A percentile compares a stretch with the other conserved stretches of the same genome.
Conservation (phyloP, 176 grass and related monocot species). For the Aegilops speltoides region DNA sequence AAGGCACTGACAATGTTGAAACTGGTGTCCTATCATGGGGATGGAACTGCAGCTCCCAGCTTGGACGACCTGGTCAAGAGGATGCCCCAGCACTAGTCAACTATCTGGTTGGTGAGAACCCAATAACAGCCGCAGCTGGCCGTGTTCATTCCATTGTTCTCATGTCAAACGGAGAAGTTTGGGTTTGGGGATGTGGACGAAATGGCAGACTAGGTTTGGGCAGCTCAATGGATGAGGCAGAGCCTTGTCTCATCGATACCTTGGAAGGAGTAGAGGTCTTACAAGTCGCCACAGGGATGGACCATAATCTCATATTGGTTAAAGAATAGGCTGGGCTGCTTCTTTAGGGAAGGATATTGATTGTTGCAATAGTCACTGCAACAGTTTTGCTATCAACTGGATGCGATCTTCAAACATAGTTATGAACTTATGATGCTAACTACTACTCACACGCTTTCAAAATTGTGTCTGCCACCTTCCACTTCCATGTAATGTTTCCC, state of each 20-base stretch:
- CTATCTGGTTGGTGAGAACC: conserved; percentile 45
- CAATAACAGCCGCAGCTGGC: conserved; percentile 56
- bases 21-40: conserved; percentile 70
- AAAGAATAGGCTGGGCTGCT: conserved; percentile 37
- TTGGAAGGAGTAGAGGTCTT: conserved; percentile 63
- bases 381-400: not conserved
- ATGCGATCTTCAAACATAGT: not conserved
- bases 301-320: conserved; percentile 81
- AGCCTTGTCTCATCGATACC: conserved; percentile 63
- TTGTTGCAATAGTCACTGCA: not conserved
- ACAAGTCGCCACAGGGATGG: conserved; percentile 65
- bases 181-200: conserved; percentile 82
- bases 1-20: conserved; percentile 8
- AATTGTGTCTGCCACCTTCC: not conserved
- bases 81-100: conserved; percentile 53
- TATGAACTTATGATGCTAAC: not conserved
- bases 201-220: conserved; percentile 79
- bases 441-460: not conserved
- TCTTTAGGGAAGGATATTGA: not conserved
- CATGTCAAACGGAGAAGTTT: conserved; percentile 59
- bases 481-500: not conserved
- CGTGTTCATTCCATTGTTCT: conserved; percentile 75
- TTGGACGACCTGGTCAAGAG: conserved; percentile 60
- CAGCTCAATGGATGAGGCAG: conserved; percentile 74
- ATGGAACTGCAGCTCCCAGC: conserved; percentile 87